phyloP scores from a whole-genome alignment of 1,284 basidiomycete genomes.

The Cerrena zonata region DNA sequence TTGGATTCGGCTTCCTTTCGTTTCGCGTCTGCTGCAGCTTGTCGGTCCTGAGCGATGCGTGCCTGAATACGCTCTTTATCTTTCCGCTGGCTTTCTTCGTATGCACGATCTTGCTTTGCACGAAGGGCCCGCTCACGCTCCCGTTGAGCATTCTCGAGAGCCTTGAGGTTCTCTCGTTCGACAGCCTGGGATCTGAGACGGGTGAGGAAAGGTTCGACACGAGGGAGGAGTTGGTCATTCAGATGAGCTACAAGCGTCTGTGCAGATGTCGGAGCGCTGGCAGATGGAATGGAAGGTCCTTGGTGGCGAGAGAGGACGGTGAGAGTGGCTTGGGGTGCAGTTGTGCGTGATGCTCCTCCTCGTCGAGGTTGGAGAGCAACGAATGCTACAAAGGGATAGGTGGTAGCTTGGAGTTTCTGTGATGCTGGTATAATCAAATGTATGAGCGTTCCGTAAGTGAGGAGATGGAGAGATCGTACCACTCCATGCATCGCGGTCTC shows the following conservation, averaged over 20 bases:
- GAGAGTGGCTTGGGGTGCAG: slow-evolving; percentile 46
- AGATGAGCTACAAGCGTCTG: slow-evolving; percentile 62
- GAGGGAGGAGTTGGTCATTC: slow-evolving; percentile 67
- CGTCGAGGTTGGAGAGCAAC: slow-evolving; percentile 77
- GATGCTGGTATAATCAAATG: slow-evolving; percentile 46
- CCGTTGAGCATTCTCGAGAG: slow-evolving; percentile 8
- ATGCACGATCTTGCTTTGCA: slow-evolving; percentile 79
- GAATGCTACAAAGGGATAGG: slow-evolving; percentile 89
- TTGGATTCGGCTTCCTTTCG: slow-evolving; percentile 28
- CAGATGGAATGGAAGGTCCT: slow-evolving; percentile 50
- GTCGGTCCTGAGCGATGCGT: slow-evolving; percentile 42
- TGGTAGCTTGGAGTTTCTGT: slow-evolving; percentile 82
- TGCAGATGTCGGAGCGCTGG: slow-evolving; percentile 54
- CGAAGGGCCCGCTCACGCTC: slow-evolving; percentile 48
- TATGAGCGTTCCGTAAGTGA: background rate
- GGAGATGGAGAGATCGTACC: slow-evolving; percentile 41
- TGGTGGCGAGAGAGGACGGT: slow-evolving; percentile 81
- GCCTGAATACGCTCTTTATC: slow-evolving; percentile 67
- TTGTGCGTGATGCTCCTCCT: slow-evolving; percentile 30
- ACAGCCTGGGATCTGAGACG: slow-evolving; percentile 51
- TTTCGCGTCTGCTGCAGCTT: slow-evolving; percentile 26
- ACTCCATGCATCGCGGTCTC: slow-evolving; percentile 78
- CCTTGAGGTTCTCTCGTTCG: slow-evolving; percentile 45
- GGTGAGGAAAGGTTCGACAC: slow-evolving; percentile 68
- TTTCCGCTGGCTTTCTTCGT: slow-evolving; percentile 56